Percentiles rank a stretch among this genome's conserved stretches.
phyloP scores from a whole-genome alignment of 2,329 filamentous ascomycete species.

The Botryotinia narcissicola region DNA sequence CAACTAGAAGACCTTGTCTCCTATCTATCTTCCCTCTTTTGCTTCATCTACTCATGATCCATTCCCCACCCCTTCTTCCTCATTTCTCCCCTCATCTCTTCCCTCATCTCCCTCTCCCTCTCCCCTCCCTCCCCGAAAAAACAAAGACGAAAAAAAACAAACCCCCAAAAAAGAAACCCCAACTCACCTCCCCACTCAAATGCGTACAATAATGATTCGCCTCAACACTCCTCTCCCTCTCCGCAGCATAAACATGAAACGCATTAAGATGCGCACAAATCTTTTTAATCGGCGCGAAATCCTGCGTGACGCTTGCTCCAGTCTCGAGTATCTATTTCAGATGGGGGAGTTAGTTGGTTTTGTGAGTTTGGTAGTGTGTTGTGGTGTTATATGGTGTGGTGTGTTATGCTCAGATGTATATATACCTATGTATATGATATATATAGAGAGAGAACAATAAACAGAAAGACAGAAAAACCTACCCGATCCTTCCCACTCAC shows the following conservation, averaged over 20 bases:
- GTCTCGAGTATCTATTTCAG: slow-evolving; percentile 40
- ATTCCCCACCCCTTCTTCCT: rapidly evolving
- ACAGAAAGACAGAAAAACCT: rapidly evolving
- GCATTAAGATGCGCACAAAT: slow-evolving; percentile 79
- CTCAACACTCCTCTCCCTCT: slow-evolving; percentile 63
- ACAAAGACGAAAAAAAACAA: too few species aligned
- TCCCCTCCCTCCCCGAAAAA: too few species aligned
- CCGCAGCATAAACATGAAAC: slow-evolving; percentile 70
- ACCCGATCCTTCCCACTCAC: neutral
- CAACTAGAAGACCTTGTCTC: neutral
- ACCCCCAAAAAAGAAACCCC: slow-evolving; percentile 44
- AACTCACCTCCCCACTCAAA: slow-evolving; percentile 66
- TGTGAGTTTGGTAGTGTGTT: too few species aligned
- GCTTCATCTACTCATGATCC: neutral
- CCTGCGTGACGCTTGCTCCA: slow-evolving; percentile 48
- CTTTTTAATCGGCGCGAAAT: slow-evolving; percentile 68
- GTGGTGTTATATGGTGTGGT: too few species aligned
- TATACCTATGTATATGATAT: too few species aligned
- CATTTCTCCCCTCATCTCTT: neutral
- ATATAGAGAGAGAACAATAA: too few species aligned
- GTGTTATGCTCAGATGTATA: too few species aligned
- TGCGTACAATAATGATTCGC: slow-evolving; percentile 85
- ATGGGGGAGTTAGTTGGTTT: too few species aligned
- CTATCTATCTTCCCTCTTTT: neutral
- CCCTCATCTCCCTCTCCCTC: too few species aligned